Percentiles rank a stretch among this genome's conserved stretches.
These are phyloP conservation scores for Lachancea dasiensis DNA, from an alignment of 805 yeast genomes.

Conservation along the genomic window DNA sequence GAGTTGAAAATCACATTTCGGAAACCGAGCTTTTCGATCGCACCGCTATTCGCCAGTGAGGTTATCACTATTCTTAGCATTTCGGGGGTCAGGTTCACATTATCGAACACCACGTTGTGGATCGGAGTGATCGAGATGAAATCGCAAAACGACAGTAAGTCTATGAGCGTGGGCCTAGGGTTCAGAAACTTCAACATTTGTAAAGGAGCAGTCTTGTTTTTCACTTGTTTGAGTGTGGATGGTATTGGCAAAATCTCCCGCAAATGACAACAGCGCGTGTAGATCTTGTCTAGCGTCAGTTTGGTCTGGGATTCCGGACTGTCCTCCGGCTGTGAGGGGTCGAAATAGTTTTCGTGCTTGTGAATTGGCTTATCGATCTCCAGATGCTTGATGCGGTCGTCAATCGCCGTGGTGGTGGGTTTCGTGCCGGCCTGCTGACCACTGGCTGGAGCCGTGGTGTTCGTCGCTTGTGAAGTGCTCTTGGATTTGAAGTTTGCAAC, in stretches of 20 bases:
- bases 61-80: conserved; percentile 72
- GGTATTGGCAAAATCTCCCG: conserved; percentile 90
- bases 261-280: conserved; percentile 88
- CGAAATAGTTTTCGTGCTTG: conserved; percentile 51
- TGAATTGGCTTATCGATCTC: conserved; percentile 73
- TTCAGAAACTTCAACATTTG: conserved; percentile 67
- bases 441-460: too few species aligned
- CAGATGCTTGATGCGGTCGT: conserved; percentile 29
- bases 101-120: conserved; percentile 69
- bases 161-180: conserved; percentile 87
- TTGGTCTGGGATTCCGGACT: too few species aligned
- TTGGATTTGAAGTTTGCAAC: conserved; percentile 41
- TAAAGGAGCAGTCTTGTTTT: conserved; percentile 70
- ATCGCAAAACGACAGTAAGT: conserved; percentile 81
- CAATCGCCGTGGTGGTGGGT: conserved; percentile 10
- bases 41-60: conserved; percentile 59
- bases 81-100: conserved; percentile 63
- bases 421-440: too few species aligned
- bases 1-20: conserved; percentile 69
- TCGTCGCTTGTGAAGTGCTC: too few species aligned
- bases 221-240: conserved; percentile 77
- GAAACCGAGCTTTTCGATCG: conserved; percentile 65
- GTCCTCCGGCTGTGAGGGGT: conserved; percentile 25
- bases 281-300: conserved; percentile 53
- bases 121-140: conserved; percentile 83